phyloP scores from a whole-genome alignment of 495 filamentous ascomycete genomes.

The Aspergillus taichungensis region DNA sequence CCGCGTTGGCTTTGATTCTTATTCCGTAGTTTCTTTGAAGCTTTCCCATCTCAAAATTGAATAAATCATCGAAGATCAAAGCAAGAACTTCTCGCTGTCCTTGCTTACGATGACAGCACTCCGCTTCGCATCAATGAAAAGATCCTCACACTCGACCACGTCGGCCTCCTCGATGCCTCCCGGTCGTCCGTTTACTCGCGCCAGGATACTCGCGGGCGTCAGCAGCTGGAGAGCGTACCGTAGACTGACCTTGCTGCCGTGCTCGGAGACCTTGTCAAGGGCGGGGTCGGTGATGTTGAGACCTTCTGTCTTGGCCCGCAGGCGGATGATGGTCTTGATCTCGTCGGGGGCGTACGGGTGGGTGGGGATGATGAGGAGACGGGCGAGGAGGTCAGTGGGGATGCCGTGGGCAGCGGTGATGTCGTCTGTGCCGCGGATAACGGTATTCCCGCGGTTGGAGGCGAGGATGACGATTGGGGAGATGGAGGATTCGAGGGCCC shows the following conservation, averaged over 20 bases:
- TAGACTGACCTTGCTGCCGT: conserved; percentile 78
- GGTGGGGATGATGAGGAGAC: conserved; percentile 92
- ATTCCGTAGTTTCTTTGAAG: not conserved
- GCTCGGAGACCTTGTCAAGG: conserved; percentile 72
- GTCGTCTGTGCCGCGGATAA: conserved; percentile 79
- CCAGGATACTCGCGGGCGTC: conserved; percentile 71
- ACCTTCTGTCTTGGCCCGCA: conserved; percentile 73
- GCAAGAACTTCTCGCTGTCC: conserved; percentile 56
- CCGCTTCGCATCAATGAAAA: conserved; percentile 83
- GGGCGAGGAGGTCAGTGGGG: conserved; percentile 82
- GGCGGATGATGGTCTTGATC: conserved; percentile 78
- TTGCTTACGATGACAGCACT: conserved; percentile 64
- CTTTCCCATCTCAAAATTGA: not conserved
- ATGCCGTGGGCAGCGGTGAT: conserved; percentile 84
- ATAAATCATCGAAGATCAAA: conserved; percentile 16
- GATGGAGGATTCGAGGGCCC: conserved; percentile 85
- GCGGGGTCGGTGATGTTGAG: conserved; percentile 73
- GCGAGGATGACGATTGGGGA: conserved; percentile 95
- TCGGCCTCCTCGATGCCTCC: conserved; percentile 69
- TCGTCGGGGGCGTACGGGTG: conserved; percentile 74
- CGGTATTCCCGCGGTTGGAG: conserved; percentile 86
- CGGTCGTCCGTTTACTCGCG: conserved; percentile 58
- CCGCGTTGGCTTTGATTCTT: not conserved
- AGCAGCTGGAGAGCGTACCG: conserved; percentile 88
- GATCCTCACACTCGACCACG: conserved; percentile 77